A percentile compares a stretch with the other conserved stretches of the same genome.
Conservation (phyloP, 805 yeast genomes). For the Cyberlindnera suaveolens region DNA sequence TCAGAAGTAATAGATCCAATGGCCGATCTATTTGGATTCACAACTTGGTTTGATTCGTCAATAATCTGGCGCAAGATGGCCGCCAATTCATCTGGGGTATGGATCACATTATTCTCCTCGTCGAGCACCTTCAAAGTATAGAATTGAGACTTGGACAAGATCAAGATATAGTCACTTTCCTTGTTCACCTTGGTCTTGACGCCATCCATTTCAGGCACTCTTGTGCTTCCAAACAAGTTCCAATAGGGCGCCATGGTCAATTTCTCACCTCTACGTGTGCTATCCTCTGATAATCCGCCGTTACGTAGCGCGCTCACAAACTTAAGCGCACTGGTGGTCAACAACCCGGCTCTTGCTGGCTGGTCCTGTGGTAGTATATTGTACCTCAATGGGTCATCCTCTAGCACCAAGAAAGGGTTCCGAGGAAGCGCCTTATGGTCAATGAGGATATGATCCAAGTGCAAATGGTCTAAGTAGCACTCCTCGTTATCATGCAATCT, state of each 20-base stretch:
- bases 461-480: conserved; percentile 48
- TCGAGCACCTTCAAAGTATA: conserved; percentile 85
- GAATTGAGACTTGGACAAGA: conserved; percentile 76
- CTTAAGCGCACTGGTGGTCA: conserved; percentile 60
- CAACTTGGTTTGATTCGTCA: conserved; percentile 54
- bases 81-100: conserved; percentile 61
- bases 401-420: conserved; percentile 69
- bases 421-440: conserved; percentile 53
- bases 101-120: conserved; percentile 52
- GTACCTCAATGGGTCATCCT: conserved; percentile 64
- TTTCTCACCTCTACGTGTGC: conserved; percentile 43
- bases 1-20: conserved; percentile 87
- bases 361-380: conserved; percentile 53
- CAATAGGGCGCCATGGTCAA: conserved; percentile 64
- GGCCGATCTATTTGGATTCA: conserved; percentile 61
- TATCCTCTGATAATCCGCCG: conserved; percentile 51
- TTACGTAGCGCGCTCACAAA: conserved; percentile 55
- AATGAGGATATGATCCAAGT: conserved; percentile 31
- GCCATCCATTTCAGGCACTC: conserved; percentile 49
- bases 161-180: conserved; percentile 65
- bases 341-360: conserved; percentile 59
- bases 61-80: conserved; percentile 61
- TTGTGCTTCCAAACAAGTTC: conserved; percentile 64
- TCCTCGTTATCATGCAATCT: conserved; percentile 38
- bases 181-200: conserved; percentile 68